phyloP scores from a whole-genome alignment of 2,329 filamentous ascomycete species.

The Emergomyces orientalis region DNA sequence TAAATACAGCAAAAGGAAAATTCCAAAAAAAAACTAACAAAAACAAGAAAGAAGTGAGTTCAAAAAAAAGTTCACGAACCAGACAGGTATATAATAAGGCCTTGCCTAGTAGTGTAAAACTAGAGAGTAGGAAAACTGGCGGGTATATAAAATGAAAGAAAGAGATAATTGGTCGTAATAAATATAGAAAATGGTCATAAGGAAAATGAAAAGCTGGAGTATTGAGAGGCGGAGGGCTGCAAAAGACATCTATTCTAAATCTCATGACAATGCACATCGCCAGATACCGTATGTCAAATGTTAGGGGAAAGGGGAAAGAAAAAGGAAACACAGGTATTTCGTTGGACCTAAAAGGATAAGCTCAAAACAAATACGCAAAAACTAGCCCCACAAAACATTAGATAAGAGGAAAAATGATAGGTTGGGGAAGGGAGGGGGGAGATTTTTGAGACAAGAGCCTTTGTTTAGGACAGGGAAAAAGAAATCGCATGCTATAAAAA shows the following conservation, averaged over 20 bases:
- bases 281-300: background rate
- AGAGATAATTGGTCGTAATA: background rate
- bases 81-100: too few species aligned
- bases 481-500: background rate
- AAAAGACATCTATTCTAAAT: conserved; percentile 2
- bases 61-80: too few species aligned
- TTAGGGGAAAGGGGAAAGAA: background rate
- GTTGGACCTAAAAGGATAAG: background rate
- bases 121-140: conserved; percentile 11
- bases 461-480: background rate
- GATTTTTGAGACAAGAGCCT: background rate
- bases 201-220: background rate
- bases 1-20: too few species aligned
- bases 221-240: background rate
- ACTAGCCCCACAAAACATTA: background rate
- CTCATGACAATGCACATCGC: background rate
- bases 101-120: too few species aligned
- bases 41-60: too few species aligned
- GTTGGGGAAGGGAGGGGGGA: too few species aligned
- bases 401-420: background rate
- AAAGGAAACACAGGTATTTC: background rate
- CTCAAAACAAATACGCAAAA: background rate
- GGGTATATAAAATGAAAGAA: background rate
- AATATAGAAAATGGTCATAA: too few species aligned
- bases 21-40: too few species aligned